phyloP scores from a whole-genome alignment of 2,329 filamentous ascomycete genomes.

The Arthrobotrys megalospora region DNA sequence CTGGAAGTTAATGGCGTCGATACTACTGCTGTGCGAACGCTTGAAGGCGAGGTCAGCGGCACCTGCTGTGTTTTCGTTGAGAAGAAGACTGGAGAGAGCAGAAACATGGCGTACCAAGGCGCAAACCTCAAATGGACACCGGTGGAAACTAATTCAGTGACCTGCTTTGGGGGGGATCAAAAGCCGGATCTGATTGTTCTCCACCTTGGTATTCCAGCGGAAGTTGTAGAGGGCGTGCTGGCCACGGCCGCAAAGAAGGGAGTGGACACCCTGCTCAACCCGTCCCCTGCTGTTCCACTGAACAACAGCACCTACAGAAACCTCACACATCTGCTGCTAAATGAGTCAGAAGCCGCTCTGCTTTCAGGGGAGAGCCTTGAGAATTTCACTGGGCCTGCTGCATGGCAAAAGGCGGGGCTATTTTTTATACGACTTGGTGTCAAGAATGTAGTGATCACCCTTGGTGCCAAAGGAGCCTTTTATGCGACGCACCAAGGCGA shows the following conservation, averaged over 20 bases:
- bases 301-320: slow-evolving; percentile 3
- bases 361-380: neutral
- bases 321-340: slow-evolving; percentile 8
- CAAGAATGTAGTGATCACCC: slow-evolving; percentile 21
- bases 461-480: slow-evolving; percentile 15
- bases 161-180: neutral
- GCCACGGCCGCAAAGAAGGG: neutral
- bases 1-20: slow-evolving; percentile 1
- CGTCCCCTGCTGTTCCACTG: slow-evolving; percentile 12
- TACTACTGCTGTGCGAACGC: neutral
- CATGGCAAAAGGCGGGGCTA: slow-evolving; percentile 12
- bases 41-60: neutral
- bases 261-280: slow-evolving; percentile 21
- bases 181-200: slow-evolving; percentile 19
- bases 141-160: neutral
- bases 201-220: slow-evolving; percentile 11
- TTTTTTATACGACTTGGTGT: slow-evolving; percentile 19
- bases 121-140: slow-evolving; percentile 12
- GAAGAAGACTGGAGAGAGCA: slow-evolving; percentile 9
- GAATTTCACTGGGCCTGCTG: neutral
- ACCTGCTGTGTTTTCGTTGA: slow-evolving; percentile 21
- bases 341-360: slow-evolving; percentile 19
- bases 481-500: slow-evolving; percentile 12
- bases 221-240: slow-evolving; percentile 1
- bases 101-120: slow-evolving; percentile 23